phyloP scores from a whole-genome alignment of 1,139 yeast species.

The Scheffersomyces parashehatae region DNA sequence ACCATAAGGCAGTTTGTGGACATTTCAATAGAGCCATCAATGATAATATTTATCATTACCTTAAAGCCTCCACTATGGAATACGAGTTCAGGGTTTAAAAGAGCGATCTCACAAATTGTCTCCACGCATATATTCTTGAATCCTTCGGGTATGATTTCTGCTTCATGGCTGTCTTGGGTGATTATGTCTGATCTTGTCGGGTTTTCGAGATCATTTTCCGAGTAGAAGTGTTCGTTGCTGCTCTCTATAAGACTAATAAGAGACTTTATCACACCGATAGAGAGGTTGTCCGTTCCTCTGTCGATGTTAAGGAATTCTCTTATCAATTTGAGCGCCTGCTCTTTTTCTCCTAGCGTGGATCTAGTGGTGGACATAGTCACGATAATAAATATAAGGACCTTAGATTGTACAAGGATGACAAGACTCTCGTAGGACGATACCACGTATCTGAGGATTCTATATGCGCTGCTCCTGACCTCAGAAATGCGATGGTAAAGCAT shows the following conservation, averaged over 20 bases:
- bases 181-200: not conserved
- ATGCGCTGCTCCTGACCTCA: conserved; percentile 74
- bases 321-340: conserved; percentile 74
- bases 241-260: conserved; percentile 60
- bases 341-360: conserved; percentile 61
- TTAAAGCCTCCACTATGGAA: conserved; percentile 67
- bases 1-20: conserved; percentile 58
- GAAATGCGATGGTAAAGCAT: conserved; percentile 60
- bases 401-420: conserved; percentile 44
- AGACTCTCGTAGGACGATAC: conserved; percentile 57
- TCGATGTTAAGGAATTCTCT: conserved; percentile 62
- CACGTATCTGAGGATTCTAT: conserved; percentile 67
- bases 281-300: conserved; percentile 56
- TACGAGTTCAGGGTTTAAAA: conserved; percentile 60
- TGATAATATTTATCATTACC: conserved; percentile 54
- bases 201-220: not conserved
- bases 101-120: conserved; percentile 69
- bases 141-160: conserved; percentile 10
- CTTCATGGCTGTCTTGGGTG: not conserved
- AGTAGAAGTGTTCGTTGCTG: conserved; percentile 4
- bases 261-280: conserved; percentile 70
- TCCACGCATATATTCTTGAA: conserved; percentile 60
- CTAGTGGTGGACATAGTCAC: conserved; percentile 61
- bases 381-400: conserved; percentile 64
- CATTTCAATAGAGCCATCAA: conserved; percentile 64